Base-by-base conservation (phyloP, 208 protist species). In the Phytomonas sp. region DNA sequence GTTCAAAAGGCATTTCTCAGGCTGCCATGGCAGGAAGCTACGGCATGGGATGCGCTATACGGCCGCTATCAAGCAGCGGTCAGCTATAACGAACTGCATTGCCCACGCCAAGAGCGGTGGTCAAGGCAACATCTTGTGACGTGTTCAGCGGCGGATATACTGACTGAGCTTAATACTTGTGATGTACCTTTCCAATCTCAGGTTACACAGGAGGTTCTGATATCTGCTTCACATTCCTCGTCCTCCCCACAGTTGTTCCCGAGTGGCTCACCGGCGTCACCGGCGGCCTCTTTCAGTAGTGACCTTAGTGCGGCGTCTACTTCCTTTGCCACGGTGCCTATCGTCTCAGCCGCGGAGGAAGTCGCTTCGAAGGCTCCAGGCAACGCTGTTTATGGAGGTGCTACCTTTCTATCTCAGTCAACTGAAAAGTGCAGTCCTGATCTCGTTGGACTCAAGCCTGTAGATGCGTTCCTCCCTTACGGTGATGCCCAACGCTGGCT, bases 21-120 rank as follows among this genome's bases (percentile, higher is more conserved):
- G 0, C 17, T 40, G 40, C 51, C 65, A 17, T 79, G 78, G 59
- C 66, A 68, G 6, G 75, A 63, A 5, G 60, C 75, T 31, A 81
- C 78, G 36, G 51, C n/a, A 28, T 79, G 74, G 78, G 81, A 86
- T 40, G n/a, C 40, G 23, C 37, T 64, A 31, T 68, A 77, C 7
- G 81, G 81, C 0, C 74, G 71, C 31, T 75, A 79, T 33, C 62
- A 72, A 32, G 43, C 61, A 26, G 62, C 56, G 26, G 31, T 86
- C 15, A 29, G 43, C 31, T 53, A 72, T 74, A 86, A 86, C 63
- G 81, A 86, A 33, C 62, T 68, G 32, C 70, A 74, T 51, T 82
- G 81, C 62, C 73, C 78, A 37, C 81, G 81, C 36, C 80, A 86
- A 69, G 75, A 74, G 73, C 66, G 68, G 73, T 86, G 74, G 75